Base-by-base conservation (phyloP, 768 basidiomycete species). In the Tulasnella sp. region DNA sequence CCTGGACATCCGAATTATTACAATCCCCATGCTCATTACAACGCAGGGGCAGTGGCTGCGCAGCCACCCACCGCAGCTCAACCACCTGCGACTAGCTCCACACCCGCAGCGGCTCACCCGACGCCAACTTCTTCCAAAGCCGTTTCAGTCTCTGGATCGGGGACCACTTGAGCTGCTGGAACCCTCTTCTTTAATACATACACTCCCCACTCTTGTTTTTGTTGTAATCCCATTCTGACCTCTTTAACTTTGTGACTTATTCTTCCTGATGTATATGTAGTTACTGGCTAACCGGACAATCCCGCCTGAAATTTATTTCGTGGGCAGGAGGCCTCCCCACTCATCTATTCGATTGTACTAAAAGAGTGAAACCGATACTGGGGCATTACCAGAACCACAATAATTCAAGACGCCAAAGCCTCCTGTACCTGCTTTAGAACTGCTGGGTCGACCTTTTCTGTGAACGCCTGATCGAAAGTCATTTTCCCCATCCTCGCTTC, bases 381-480 rank as follows among this genome's bases (percentile, higher is more conserved):
- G 25, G 25, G 25, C 31, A 64, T 29, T 49, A 6, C n/a, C 19
- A n/a, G 49, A 49, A 49, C 49, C 49, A 22, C 22, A 64, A 64
- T 64, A 64, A 64, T 34, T 64, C 58, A 64, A 64, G 58, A 64
- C 31, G 69, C 40, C 69, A 70, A 22, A 38, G 37, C 69, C 36
- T 70, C 69, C 36, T 38, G 37, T 14, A 82, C 74, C 81, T 93
- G 92, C 78, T 88, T 85, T 19, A 94, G 84, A n/a, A 95, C 88
- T 1, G 87, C 85, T 3, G 91, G 88, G 81, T 96, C 94, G 22
- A 91, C 88, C 78, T 89, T 88, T 11, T 84, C 83, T 17, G 95
- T 84, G 80, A 90, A 93, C 14, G 82, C 82, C 7, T 83, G 82
- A 76, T 91, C 88, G 83, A 96, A 91, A 8, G 84, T 83, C 25